Base-by-base conservation (phyloP, 306 rosid species). In the Prunus fruticosa region DNA sequence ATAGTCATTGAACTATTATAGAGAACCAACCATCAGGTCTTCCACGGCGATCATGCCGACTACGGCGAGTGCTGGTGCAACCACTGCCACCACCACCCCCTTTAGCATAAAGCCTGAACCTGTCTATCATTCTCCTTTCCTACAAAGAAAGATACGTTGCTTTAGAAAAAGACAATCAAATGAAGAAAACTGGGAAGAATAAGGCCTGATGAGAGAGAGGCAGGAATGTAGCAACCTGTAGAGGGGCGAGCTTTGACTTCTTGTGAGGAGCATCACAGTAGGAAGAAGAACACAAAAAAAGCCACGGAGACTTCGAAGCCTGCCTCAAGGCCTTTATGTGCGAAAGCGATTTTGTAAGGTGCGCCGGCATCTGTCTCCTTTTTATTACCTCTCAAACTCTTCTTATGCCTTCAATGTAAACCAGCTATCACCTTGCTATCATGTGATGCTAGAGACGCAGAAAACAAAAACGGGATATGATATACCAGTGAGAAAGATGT, bases 21-120 rank as follows among this genome's bases (percentile, higher is more conserved):
- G 58, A 72, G 34, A 82, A 79, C 78, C 60, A 63, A 95, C 97
- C 97, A 83, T 95, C 96, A 41, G 93, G 87, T 79, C 64, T 76
- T 47, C 97, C 97, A 27, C 69, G 82, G 64, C 73, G 81, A 71
- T 88, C 96, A 41, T 80, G 88, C 64, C 85, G 81, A 71, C 97
- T 77, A 28, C 98, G 91, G 72, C 79, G 97, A 15, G 76, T 58
- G 85, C 99, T 92, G 73, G 78, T 66, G 81, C 97, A 95, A 60
- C 99, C 99, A 86, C 58, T 82, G 64, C 99, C 99, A 18, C 99
- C 99, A 82, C 85, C 90, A 69, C 99, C 97, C 76, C 87, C 97
- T 84, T 85, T 95, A 56, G 97, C 93, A 82, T 82, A 82, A 78
- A 92, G 76, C 84, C 83, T 90, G 67, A 84, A 74, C 78, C 86